A percentile compares a stretch with the other conserved stretches of the same genome.
Evolutionary conservation across 768 basidiomycete species (phyloP).

Genomic region (Trametes gibbosa): DNA sequence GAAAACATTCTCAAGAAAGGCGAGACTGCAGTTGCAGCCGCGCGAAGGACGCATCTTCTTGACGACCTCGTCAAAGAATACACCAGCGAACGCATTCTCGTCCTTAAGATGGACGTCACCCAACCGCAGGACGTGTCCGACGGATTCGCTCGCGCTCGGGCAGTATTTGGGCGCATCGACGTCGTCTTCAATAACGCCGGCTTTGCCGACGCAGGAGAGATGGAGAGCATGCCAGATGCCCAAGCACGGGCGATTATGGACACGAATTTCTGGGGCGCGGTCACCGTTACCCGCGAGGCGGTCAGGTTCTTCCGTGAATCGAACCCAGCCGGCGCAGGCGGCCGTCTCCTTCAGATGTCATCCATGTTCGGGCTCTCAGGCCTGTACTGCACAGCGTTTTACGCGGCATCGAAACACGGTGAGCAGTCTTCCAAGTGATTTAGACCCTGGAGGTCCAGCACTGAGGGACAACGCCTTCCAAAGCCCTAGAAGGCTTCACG

Average conservation of each 20-base stretch:
- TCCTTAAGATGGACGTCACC: conserved; percentile 25
- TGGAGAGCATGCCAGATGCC: conserved; percentile 18
- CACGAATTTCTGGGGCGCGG: conserved; percentile 29
- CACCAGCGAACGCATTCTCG: conserved; percentile 16
- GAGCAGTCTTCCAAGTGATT: neutral
- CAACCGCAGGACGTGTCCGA: conserved; percentile 5
- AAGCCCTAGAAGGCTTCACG: conserved; percentile 32
- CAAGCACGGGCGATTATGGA: conserved; percentile 20
- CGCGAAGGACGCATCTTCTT: conserved; percentile 25
- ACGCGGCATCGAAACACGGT: conserved; percentile 15
- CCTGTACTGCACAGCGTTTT: conserved; percentile 4
- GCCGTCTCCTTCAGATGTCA: conserved; percentile 36
- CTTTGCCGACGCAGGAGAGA: conserved; percentile 14
- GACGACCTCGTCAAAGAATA: conserved; percentile 21
- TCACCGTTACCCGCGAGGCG: conserved; percentile 31
- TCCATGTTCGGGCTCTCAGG: conserved; percentile 26
- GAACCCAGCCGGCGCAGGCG: conserved; percentile 33
- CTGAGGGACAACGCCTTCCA: too few species aligned
- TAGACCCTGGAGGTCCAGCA: too few species aligned
- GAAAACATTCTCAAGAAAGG: conserved; percentile 25
- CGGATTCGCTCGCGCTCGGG: conserved; percentile 20
- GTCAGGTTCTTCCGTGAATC: conserved; percentile 36
- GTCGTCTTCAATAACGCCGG: conserved; percentile 31
- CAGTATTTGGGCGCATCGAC: conserved; percentile 24
- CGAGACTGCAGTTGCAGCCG: conserved; percentile 27